These are phyloP conservation scores for Hyaloscypha bicolor DNA, from an alignment of 495 filamentous ascomycete species.

Conservation along the genomic window DNA sequence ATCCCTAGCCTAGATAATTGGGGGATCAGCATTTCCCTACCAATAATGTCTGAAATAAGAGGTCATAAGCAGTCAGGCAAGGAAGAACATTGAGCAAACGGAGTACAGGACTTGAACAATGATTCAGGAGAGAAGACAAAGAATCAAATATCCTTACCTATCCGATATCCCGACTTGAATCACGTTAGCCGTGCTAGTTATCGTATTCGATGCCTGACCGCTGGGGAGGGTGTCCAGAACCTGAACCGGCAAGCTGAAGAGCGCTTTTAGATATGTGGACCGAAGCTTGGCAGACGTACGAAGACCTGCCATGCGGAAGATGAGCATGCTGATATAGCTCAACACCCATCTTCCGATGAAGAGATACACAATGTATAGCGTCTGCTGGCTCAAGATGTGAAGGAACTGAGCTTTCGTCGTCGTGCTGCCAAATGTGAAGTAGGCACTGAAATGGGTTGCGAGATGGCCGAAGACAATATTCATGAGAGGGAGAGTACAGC, in stretches of 20 bases:
- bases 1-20: no score
- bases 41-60: no score
- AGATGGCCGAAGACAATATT: slow-evolving; percentile 68
- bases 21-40: no score
- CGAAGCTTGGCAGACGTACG: slow-evolving; percentile 63
- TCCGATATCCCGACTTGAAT: slow-evolving; percentile 54
- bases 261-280: slow-evolving; percentile 54
- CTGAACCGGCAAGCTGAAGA: slow-evolving; percentile 61
- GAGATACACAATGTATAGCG: slow-evolving; percentile 60
- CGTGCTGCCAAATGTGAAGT: slow-evolving; percentile 13
- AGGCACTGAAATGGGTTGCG: slow-evolving; percentile 59
- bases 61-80: no score
- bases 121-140: no score
- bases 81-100: no score
- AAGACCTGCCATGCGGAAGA: slow-evolving; percentile 61
- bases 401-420: background rate
- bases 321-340: slow-evolving; percentile 56
- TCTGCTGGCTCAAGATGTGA: background rate
- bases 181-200: slow-evolving; percentile 58
- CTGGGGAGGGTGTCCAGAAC: slow-evolving; percentile 54
- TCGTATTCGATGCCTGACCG: slow-evolving; percentile 60
- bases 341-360: slow-evolving; percentile 61
- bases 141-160: no score
- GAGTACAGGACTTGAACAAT: no score
- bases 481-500: slow-evolving; percentile 48